Evolutionary conservation across 257 asterid genomes (phyloP).

Genomic region (Knoxia roxburghii): DNA sequence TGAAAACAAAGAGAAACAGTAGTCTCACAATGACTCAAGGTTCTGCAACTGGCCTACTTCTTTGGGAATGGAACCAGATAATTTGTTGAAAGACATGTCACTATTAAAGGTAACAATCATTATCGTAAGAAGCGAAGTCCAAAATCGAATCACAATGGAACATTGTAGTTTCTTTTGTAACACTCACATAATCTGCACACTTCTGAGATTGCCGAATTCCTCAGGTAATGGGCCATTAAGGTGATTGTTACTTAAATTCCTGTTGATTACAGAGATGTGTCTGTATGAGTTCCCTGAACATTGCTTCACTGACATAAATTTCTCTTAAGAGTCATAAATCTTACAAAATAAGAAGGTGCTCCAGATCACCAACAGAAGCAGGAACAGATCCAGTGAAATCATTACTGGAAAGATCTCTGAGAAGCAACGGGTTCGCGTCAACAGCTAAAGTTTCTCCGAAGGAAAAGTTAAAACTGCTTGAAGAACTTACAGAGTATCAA

Average conservation of each 20-base stretch:
- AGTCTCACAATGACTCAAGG: slow-evolving; percentile 62
- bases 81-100: slow-evolving; percentile 72
- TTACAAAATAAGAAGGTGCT: slow-evolving; percentile 91
- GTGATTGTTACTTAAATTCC: slow-evolving; percentile 80
- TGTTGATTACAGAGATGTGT: slow-evolving; percentile 12
- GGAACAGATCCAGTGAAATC: slow-evolving; percentile 75
- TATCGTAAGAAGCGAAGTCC: background rate
- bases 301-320: background rate
- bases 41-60: slow-evolving; percentile 92
- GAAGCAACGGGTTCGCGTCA: slow-evolving; percentile 8
- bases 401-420: slow-evolving; percentile 87
- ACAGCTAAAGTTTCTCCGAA: background rate
- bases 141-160: background rate
- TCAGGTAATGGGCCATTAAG: slow-evolving; percentile 64
- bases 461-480: background rate
- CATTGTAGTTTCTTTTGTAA: background rate
- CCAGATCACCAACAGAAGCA: slow-evolving; percentile 84
- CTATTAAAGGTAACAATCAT: slow-evolving; percentile 25
- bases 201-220: slow-evolving; percentile 76
- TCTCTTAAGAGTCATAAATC: slow-evolving; percentile 11
- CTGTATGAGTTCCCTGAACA: slow-evolving; percentile 3
- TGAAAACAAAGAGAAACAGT: background rate
- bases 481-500: slow-evolving; percentile 75
- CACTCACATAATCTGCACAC: slow-evolving; percentile 76
- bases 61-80: slow-evolving; percentile 61